Percentiles rank a stretch among this genome's conserved stretches.
These are phyloP conservation scores for Leccinum insigne DNA, from an alignment of 1,284 basidiomycete species.

Conservation along the genomic window DNA sequence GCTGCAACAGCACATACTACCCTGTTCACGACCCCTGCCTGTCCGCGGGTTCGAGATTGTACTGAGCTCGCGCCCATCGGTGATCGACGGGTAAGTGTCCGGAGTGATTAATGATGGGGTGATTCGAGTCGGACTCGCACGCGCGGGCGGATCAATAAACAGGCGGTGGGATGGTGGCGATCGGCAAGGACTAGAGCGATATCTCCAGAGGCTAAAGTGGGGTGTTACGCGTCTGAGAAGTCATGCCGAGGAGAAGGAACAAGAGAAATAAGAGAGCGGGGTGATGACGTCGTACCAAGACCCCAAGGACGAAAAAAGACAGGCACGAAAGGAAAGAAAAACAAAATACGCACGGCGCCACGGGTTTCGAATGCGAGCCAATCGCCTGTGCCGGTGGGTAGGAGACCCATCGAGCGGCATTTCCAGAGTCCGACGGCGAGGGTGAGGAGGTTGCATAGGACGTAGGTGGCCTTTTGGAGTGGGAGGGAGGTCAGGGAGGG, in stretches of 20 bases:
- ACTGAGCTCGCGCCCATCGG: too few species aligned
- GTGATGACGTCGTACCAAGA: neutral
- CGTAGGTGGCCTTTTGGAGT: constrained; percentile 68
- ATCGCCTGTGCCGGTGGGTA: constrained; percentile 87
- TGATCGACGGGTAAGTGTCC: too few species aligned
- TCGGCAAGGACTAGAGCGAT: constrained; percentile 3
- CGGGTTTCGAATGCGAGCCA: constrained; percentile 91
- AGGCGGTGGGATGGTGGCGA: too few species aligned
- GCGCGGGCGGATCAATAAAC: too few species aligned
- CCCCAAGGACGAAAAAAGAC: neutral
- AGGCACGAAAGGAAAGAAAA: neutral
- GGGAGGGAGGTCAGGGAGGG: constrained; percentile 49
- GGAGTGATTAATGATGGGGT: too few species aligned
- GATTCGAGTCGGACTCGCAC: too few species aligned
- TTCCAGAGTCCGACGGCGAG: constrained; percentile 87
- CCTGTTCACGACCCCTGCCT: too few species aligned
- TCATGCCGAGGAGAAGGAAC: neutral
- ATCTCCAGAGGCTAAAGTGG: neutral
- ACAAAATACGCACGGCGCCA: constrained; percentile 52
- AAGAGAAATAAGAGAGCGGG: neutral
- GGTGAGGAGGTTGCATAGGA: constrained; percentile 72
- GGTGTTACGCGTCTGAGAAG: neutral
- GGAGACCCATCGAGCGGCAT: constrained; percentile 85
- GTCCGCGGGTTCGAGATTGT: too few species aligned
- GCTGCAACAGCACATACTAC: too few species aligned